Base-by-base conservation (phyloP, 352 stramenopile genomes). In the Pythium periplocum region DNA sequence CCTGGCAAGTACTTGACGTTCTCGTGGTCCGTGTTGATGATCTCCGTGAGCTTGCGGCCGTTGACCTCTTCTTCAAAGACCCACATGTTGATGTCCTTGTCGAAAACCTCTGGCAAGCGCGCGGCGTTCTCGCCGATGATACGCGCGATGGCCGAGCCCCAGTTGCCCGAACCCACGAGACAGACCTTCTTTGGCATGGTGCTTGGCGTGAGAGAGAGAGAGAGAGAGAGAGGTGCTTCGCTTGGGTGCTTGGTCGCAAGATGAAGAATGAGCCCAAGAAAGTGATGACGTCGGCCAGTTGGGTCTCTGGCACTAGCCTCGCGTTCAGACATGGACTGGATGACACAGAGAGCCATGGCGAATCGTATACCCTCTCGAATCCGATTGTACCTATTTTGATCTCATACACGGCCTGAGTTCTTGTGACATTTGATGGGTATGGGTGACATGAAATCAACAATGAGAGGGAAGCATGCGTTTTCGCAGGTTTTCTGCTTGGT, bases 11-110 rank as follows among this genome's bases (percentile, higher is more conserved):
- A 90, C 78, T 98, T 99, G 63, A 98, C 85, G 72, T 99, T 99
- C 74, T 98, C 95, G 69, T 98, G 93, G 45, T 88, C 74, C 50
- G 64, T 72, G 68, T 99, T 99, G 73, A 99, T 98, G 54, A 98
- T 94, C 45, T 98, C 79, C 31, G 91, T 97, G 36, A 99, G 82
- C 56, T 98, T 98, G 44, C 78, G 71, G 51, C 76, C 76, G 40
- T 96, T 66, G 47, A 88, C 72, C 30, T 98, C 76, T 57, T 96
- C 79, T 68, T 98, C 95, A 61, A 95, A 98, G 11, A 98, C 95
- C 95, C 94, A 99, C 93, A 98, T 98, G 71, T 95, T 97, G 50
- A 99, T 94, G 64, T 88, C 62, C 36, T 69, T 62, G 62, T 97
- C 78, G 72, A 97, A 98, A 42, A 82, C 76, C 4, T 75, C 51